A percentile compares a stretch with the other conserved stretches of the same genome.
phyloP scores from a whole-genome alignment of 2,329 filamentous ascomycete genomes.

The Xylariaceae sp. region DNA sequence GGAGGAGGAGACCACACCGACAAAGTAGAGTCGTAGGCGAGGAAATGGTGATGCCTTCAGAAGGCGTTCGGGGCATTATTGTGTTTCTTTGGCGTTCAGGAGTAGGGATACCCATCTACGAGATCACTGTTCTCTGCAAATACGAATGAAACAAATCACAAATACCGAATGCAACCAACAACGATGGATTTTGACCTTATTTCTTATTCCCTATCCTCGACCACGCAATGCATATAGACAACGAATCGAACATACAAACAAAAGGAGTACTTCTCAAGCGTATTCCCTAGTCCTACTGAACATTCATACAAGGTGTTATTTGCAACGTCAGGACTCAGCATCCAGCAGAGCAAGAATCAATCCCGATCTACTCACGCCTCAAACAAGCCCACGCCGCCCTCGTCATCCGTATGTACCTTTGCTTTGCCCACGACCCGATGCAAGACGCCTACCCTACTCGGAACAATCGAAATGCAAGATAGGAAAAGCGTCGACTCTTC shows the following conservation, averaged over 20 bases:
- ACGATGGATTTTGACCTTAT: not conserved
- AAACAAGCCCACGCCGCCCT: constrained; percentile 2
- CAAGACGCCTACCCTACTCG: constrained; percentile 15
- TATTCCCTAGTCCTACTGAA: too few species aligned
- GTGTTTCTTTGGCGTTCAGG: not conserved
- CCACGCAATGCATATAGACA: constrained; percentile 18
- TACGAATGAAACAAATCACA: constrained; percentile 17
- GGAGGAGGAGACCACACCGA: constrained; percentile 14
- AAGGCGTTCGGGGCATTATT: not conserved
- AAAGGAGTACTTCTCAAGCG: too few species aligned
- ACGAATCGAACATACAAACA: not conserved
- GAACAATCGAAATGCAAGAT: constrained; percentile 24
- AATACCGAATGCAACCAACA: not conserved
- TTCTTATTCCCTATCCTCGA: constrained; percentile 36
- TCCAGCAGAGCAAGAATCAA: too few species aligned
- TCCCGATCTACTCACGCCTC: not conserved
- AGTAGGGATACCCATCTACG: not conserved
- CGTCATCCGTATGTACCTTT: constrained; percentile 1
- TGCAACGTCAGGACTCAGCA: too few species aligned
- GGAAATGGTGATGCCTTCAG: not conserved
- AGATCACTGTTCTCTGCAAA: constrained; percentile 19
- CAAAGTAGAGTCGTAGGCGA: constrained; percentile 4
- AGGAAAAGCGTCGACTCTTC: constrained; percentile 7
- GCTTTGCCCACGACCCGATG: constrained; percentile 10
- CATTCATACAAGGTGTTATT: too few species aligned